Percentiles rank a stretch among this genome's conserved stretches.
These are phyloP conservation scores for Chionographis japonica DNA, from an alignment of 106 monocot species.

Conservation along the genomic window DNA sequence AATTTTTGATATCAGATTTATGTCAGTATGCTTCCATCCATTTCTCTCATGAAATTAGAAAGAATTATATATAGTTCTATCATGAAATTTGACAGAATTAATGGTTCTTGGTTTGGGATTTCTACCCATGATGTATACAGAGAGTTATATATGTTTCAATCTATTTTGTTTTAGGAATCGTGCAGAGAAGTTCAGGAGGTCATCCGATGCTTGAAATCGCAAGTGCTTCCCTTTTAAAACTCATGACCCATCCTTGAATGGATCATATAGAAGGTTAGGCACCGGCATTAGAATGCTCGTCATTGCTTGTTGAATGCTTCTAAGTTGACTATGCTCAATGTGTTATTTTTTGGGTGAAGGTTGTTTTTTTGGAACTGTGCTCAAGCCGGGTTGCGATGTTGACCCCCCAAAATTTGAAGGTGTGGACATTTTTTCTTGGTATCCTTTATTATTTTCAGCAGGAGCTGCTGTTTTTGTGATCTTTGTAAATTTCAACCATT, in stretches of 20 bases:
- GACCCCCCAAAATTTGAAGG: conserved; percentile 67
- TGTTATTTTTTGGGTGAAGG: conserved; percentile 25
- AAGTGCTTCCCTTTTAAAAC: conserved; percentile 60
- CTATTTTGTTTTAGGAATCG: conserved; percentile 60
- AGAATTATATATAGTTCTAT: no score
- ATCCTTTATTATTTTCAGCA: not conserved
- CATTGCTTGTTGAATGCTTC: not conserved
- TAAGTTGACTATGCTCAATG: not conserved
- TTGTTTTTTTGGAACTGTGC: conserved; percentile 94
- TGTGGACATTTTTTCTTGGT: conserved; percentile 2
- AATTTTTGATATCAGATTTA: no score
- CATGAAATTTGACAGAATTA: no score
- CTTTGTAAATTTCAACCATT: not conserved
- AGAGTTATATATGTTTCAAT: not conserved
- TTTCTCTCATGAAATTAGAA: no score
- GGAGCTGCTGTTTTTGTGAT: not conserved
- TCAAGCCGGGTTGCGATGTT: conserved; percentile 72
- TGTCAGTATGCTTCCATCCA: no score
- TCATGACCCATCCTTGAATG: conserved; percentile 16
- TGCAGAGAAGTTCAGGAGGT: conserved; percentile 80
- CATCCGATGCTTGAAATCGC: conserved; percentile 81
- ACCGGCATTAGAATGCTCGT: conserved; percentile 20
- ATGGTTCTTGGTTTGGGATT: no score
- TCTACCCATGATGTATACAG: no score
- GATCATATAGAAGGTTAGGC: conserved; percentile 38